Conservation (phyloP, 495 filamentous ascomycete genomes). For the Tetracladium setigerum region DNA sequence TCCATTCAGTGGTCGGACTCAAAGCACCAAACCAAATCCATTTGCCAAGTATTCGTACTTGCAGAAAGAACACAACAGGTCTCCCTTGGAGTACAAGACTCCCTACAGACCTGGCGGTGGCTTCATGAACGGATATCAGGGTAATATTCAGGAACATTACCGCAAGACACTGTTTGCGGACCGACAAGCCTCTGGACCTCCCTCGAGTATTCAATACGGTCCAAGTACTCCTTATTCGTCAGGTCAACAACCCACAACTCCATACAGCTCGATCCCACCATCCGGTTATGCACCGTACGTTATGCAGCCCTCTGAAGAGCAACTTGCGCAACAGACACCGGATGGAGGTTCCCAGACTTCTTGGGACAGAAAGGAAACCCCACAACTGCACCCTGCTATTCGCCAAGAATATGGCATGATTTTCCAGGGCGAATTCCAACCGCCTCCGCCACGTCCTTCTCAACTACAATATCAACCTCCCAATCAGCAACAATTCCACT, state of each 20-base stretch:
- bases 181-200: constrained; percentile 1
- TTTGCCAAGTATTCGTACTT: constrained; percentile 40
- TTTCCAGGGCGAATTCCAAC: constrained; percentile 24
- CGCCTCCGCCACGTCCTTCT: constrained; percentile 2
- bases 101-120: constrained; percentile 45
- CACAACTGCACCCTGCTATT: constrained; percentile 37
- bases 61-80: constrained; percentile 42
- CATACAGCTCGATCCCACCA: background rate
- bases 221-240: background rate
- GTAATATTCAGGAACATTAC: constrained; percentile 35
- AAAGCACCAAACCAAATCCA: constrained; percentile 15
- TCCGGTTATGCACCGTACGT: background rate
- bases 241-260: background rate
- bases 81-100: constrained; percentile 31
- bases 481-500: constrained; percentile 1
- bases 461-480: constrained; percentile 2
- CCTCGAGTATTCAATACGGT: constrained; percentile 15
- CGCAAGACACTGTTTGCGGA: constrained; percentile 15
- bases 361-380: constrained; percentile 16
- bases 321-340: background rate
- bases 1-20: constrained; percentile 6
- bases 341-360: constrained; percentile 6
- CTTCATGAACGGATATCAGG: constrained; percentile 50
- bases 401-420: constrained; percentile 32
- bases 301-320: background rate